These are phyloP conservation scores for Xylaria nigripes DNA, from an alignment of 495 filamentous ascomycete species.

Conservation along the genomic window DNA sequence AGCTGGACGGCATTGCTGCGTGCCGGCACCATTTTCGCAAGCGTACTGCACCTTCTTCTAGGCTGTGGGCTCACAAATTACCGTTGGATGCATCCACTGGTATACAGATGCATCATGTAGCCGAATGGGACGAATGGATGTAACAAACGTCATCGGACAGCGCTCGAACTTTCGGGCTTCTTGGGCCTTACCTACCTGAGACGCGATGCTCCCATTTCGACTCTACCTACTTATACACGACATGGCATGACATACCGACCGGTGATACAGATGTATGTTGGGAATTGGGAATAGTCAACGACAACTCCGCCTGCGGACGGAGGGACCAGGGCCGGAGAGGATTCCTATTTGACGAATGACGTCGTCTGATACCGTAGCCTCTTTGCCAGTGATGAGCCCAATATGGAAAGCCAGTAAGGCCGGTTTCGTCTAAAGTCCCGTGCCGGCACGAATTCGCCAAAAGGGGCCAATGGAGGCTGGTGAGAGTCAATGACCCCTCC, in stretches of 20 bases:
- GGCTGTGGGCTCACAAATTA: not conserved
- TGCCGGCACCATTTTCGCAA: too few relatives aligned
- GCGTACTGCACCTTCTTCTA: not conserved
- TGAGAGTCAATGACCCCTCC: not conserved
- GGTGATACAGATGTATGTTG: not conserved
- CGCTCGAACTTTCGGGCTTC: too few relatives aligned
- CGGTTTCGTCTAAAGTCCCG: not conserved
- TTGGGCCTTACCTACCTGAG: too few relatives aligned
- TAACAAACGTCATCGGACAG: not conserved
- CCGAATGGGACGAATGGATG: not conserved
- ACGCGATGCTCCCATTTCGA: too few relatives aligned
- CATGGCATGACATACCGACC: too few relatives aligned
- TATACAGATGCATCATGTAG: not conserved
- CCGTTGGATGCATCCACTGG: not conserved
- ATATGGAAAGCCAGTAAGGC: not conserved
- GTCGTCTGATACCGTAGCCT: constrained; percentile 4
- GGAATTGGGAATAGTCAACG: not conserved
- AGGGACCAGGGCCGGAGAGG: constrained; percentile 1
- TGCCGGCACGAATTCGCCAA: not conserved
- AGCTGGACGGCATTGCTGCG: too few relatives aligned
- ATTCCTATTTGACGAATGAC: constrained; percentile 8
- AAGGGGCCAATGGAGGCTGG: not conserved
- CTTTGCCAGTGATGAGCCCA: not conserved
- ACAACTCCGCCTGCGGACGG: not conserved
- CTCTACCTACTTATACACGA: too few relatives aligned